phyloP scores from a whole-genome alignment of 495 filamentous ascomycete species.

The Xylaria venustula region DNA sequence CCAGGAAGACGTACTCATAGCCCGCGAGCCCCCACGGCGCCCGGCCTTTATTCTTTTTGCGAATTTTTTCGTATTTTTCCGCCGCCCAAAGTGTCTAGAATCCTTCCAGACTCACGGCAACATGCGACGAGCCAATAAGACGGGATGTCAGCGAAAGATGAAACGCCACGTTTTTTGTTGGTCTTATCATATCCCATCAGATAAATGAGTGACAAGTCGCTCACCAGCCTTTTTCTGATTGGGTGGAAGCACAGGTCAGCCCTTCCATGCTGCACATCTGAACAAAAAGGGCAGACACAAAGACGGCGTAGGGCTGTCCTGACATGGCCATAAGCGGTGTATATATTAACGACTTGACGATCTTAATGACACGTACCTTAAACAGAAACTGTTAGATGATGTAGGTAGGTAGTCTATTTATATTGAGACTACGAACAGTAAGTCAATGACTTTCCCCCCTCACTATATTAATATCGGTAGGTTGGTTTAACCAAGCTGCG shows the following conservation, averaged over 20 bases:
- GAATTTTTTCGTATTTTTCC: constrained; percentile 11
- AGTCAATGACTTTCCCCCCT: too few relatives aligned
- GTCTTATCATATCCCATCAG: not conserved
- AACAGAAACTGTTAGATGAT: not conserved
- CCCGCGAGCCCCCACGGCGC: constrained; percentile 22
- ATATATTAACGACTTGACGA: not conserved
- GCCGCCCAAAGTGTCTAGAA: constrained; percentile 25
- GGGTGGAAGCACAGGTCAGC: not conserved
- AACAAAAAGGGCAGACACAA: not conserved
- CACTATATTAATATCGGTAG: too few relatives aligned
- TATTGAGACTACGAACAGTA: too few relatives aligned
- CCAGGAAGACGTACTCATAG: too few relatives aligned
- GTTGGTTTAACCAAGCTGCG: too few relatives aligned
- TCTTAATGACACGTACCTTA: not conserved
- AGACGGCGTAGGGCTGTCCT: not conserved
- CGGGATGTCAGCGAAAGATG: not conserved
- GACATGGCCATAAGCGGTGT: not conserved
- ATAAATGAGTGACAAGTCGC: not conserved
- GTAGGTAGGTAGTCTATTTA: too few relatives aligned
- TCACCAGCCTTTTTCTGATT: not conserved
- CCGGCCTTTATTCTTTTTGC: constrained; percentile 6
- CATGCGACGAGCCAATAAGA: not conserved
- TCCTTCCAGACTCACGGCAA: constrained; percentile 26
- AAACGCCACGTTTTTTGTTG: constrained; percentile 7
- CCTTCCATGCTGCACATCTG: not conserved